Evolutionary conservation across 495 filamentous ascomycete species (phyloP).

Genomic region (Corynascus novoguineensis): DNA sequence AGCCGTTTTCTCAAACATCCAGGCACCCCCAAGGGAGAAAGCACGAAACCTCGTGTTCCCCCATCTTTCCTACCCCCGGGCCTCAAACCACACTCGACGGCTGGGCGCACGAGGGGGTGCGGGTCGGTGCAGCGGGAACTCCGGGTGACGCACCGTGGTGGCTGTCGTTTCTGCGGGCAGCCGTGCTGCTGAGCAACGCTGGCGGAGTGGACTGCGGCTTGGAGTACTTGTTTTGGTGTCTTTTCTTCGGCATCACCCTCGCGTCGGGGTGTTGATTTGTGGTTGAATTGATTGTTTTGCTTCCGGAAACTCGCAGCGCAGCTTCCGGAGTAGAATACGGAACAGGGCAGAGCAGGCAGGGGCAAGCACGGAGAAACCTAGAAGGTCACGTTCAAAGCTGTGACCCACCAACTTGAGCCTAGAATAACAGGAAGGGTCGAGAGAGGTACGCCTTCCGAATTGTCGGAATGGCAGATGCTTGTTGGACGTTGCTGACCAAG

Average conservation of each 20-base stretch:
- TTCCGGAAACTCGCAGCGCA: background rate
- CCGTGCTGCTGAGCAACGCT: conserved; percentile 34
- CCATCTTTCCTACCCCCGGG: too few species aligned
- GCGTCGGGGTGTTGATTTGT: background rate
- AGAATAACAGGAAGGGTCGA: background rate
- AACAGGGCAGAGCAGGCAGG: background rate
- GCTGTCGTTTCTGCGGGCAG: conserved; percentile 20
- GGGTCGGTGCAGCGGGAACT: background rate
- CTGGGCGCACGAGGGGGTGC: background rate
- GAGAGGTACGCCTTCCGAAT: too few species aligned
- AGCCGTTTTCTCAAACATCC: background rate
- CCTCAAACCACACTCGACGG: background rate
- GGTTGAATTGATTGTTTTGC: background rate
- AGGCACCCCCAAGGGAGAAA: background rate
- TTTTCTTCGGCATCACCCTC: conserved; percentile 51
- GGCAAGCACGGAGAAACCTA: too few species aligned
- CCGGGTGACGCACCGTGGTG: conserved; percentile 21
- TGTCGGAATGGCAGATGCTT: conserved; percentile 4
- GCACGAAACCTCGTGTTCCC: background rate
- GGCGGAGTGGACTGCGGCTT: conserved; percentile 50
- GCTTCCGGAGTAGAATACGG: background rate
- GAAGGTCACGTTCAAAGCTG: too few species aligned
- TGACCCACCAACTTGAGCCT: too few species aligned
- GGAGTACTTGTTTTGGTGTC: conserved; percentile 43
- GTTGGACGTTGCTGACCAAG: too few species aligned